Evolutionary conservation across 176 grass and related monocot species (phyloP).

Genomic region (Elaeis guineensis): DNA sequence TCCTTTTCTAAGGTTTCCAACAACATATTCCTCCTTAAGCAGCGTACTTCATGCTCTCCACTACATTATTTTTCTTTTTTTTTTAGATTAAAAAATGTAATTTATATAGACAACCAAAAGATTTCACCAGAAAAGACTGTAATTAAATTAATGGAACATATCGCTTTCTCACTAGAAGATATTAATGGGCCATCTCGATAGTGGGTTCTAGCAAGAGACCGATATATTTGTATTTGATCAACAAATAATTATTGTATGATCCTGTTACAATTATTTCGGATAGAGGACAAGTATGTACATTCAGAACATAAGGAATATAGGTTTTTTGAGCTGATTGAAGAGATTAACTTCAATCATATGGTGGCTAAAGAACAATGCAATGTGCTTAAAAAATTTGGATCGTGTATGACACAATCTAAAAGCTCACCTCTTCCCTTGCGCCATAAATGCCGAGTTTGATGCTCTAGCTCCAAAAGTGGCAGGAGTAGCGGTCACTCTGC

Average conservation of each 20-base stretch:
- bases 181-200: no score
- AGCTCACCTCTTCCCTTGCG: not conserved
- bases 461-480: slow-evolving; percentile 1
- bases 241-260: not conserved
- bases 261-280: no score
- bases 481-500: not conserved
- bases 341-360: no score
- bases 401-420: no score
- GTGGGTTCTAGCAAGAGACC: not conserved
- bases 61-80: slow-evolving; percentile 11
- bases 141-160: no score
- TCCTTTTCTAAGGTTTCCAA: slow-evolving; percentile 36
- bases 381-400: no score
- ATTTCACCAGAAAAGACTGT: no score
- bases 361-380: not conserved
- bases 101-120: no score
- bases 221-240: not conserved
- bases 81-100: no score
- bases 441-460: not conserved
- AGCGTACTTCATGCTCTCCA: slow-evolving; percentile 41
- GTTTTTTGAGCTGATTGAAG: no score
- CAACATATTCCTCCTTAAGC: slow-evolving; percentile 48
- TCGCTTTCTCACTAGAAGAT: not conserved
- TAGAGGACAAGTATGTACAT: not conserved
- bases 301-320: no score